Base-by-base conservation (phyloP, 106 monocot genomes). In the Amphibolis antarctica region DNA sequence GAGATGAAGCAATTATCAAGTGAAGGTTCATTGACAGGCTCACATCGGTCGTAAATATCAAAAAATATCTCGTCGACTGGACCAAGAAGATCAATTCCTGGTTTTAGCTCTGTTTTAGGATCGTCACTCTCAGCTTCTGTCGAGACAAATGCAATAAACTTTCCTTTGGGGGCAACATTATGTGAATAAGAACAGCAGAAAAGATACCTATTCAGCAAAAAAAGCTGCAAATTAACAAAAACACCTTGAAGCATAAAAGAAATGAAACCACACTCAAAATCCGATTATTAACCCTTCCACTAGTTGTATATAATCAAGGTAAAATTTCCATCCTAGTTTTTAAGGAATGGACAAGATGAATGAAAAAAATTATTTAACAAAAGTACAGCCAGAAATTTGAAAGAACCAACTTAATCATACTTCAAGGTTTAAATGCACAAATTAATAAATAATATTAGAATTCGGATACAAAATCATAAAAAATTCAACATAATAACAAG, bases 171-270 rank as follows among this genome's bases (percentile, higher is more conserved):
- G 0, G 92, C 92, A 63, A 92, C 82, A 68, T 88, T 88, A 70
- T 92, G 92, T 0, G 82, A 71, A 54, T 85, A 92, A n/a, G 92
- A 92, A 63, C 88, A 92, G 56, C 92, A 92, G 64, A 92, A 92
- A 24, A 92, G 74, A 66, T 88, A 92, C 92, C 92, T 92, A 85
- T 43, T 44, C 53, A 36, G 22, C 66, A 28, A 56, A 30, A 23
- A 60, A 18, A 17, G 10, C n/a, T 55, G 14, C 5, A 48, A 12
- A 48, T 48, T n/a, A 48, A 48, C 12, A 15, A 48, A 9, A 15
- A 48, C 12, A 48, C 1, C 18, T n/a, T 15, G 48, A 48, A 10
- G 18, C 1, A 48, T 48, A 9, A 48, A 53, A 53, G 22, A 10
- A 53, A 53, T 21, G 11, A 53, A 20, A 53, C 10, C 21, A 53